Evolutionary conservation across 306 rosid species (phyloP).

Genomic region (Cotoneaster glaucophyllus): DNA sequence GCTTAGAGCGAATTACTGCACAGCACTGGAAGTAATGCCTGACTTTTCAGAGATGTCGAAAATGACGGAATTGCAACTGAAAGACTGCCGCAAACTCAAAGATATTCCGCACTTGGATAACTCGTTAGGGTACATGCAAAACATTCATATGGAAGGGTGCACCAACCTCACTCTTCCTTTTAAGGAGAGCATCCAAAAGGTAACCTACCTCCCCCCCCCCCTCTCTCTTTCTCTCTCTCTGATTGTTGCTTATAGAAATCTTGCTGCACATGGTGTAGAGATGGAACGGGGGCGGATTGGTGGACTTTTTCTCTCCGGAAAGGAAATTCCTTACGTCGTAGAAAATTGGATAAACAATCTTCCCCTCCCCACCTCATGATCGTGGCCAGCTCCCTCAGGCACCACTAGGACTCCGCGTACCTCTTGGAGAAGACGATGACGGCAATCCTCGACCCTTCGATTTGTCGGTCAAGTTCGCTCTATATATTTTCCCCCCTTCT

Average conservation of each 20-base stretch:
- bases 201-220: slow-evolving; percentile 1
- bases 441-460: not conserved
- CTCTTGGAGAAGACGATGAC: not conserved
- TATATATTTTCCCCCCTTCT: not conserved
- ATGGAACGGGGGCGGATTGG: not conserved
- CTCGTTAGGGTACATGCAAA: not conserved
- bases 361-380: too few species aligned
- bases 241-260: not conserved
- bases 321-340: not conserved
- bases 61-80: not conserved
- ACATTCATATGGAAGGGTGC: not conserved
- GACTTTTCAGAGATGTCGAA: not conserved
- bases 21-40: not conserved
- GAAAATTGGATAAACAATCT: too few species aligned
- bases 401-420: not conserved
- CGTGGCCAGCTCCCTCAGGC: too few species aligned
- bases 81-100: not conserved
- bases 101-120: not conserved
- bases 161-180: not conserved
- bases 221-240: not conserved
- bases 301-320: slow-evolving; percentile 6
- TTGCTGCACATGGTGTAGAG: slow-evolving; percentile 1
- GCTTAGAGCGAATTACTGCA: not conserved
- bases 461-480: not conserved
- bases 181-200: slow-evolving; percentile 9